These are phyloP conservation scores for Geotrichum bryndzae DNA, from an alignment of 1,139 yeast species.

Conservation along the genomic window DNA sequence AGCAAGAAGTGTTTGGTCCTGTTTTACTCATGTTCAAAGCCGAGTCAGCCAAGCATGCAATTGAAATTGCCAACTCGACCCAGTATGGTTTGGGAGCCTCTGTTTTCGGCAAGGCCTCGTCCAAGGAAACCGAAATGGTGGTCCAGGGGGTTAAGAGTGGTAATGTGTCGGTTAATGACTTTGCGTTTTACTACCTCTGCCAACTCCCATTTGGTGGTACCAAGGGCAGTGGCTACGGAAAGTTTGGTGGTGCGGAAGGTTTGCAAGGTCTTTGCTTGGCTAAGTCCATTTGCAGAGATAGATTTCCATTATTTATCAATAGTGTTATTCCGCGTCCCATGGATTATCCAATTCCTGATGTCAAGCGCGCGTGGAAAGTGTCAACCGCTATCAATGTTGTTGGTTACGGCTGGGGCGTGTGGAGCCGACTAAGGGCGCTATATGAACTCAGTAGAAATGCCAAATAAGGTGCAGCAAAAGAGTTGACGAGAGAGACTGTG, in stretches of 20 bases:
- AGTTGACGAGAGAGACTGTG: no score
- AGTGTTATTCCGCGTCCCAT: conserved; percentile 83
- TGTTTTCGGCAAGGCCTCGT: conserved; percentile 58
- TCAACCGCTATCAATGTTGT: conserved; percentile 75
- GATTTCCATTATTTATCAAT: conserved; percentile 53
- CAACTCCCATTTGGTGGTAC: conserved; percentile 96
- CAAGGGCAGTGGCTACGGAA: conserved; percentile 90
- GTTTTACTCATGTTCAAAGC: conserved; percentile 75
- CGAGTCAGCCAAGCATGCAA: conserved; percentile 55
- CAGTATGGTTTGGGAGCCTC: conserved; percentile 89
- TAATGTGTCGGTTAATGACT: conserved; percentile 92
- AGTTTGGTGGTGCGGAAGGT: conserved; percentile 96
- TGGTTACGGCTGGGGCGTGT: conserved; percentile 67
- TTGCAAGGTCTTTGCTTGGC: conserved; percentile 79
- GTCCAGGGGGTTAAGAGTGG: conserved; percentile 69
- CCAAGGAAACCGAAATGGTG: conserved; percentile 51
- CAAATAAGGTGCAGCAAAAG: background rate
- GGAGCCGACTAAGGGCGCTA: conserved; percentile 58
- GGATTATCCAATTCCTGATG: conserved; percentile 84
- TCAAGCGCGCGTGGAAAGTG: conserved; percentile 80
- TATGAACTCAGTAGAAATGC: conserved; percentile 36
- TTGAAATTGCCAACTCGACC: conserved; percentile 77
- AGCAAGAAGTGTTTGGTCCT: conserved; percentile 92
- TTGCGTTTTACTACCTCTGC: conserved; percentile 91
- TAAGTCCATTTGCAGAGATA: conserved; percentile 82